phyloP scores from a whole-genome alignment of 2,329 filamentous ascomycete species.

The Macrophomina phaseolina region DNA sequence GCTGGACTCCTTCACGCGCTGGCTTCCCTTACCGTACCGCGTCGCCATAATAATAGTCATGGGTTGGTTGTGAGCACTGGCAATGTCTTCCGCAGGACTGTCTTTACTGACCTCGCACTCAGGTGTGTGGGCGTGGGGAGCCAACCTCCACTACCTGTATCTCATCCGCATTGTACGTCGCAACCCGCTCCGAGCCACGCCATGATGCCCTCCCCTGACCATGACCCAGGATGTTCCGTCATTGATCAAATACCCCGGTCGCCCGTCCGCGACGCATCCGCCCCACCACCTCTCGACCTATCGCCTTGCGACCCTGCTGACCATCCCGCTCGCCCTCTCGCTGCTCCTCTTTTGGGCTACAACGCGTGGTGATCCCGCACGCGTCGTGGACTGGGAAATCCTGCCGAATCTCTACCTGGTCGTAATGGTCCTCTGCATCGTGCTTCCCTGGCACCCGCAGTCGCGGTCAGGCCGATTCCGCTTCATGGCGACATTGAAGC shows the following conservation, averaged over 20 bases:
- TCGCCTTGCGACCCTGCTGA: slow-evolving; percentile 79
- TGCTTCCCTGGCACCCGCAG: slow-evolving; percentile 72
- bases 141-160: slow-evolving; percentile 87
- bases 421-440: slow-evolving; percentile 72
- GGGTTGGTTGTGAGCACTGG: slow-evolving; percentile 60
- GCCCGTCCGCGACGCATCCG: slow-evolving; percentile 70
- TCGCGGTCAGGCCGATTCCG: slow-evolving; percentile 75
- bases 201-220: slow-evolving; percentile 30
- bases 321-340: slow-evolving; percentile 71
- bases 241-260: slow-evolving; percentile 83
- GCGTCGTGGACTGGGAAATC: slow-evolving; percentile 80
- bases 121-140: slow-evolving; percentile 95
- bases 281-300: slow-evolving; percentile 85
- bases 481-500: slow-evolving; percentile 75
- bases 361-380: slow-evolving; percentile 71
- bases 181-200: slow-evolving; percentile 1
- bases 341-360: slow-evolving; percentile 83
- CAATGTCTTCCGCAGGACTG: slow-evolving; percentile 16
- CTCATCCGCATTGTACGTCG: slow-evolving; percentile 71
- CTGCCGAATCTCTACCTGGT: slow-evolving; percentile 84
- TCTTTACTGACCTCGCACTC: slow-evolving; percentile 28
- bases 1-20: slow-evolving; percentile 84
- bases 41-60: slow-evolving; percentile 84
- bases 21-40: slow-evolving; percentile 87
- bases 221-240: slow-evolving; percentile 72